These are phyloP conservation scores for Metschnikowia amazonensis DNA, from an alignment of 805 yeast species.

Conservation along the genomic window DNA sequence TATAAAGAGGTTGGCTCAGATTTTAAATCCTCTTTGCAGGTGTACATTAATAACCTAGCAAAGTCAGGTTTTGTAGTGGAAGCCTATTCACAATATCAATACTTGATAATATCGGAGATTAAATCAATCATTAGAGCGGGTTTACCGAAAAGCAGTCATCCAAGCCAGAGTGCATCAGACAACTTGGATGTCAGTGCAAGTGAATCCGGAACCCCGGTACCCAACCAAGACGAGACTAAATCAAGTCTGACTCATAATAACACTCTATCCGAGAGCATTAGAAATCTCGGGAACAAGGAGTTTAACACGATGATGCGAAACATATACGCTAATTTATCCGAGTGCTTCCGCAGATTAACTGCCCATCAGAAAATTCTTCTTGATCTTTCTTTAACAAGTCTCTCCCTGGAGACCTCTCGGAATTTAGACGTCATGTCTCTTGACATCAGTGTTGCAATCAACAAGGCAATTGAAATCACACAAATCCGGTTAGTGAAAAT, in stretches of 20 bases:
- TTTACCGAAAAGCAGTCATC: slow-evolving; percentile 9
- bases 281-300: slow-evolving; percentile 66
- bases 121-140: slow-evolving; percentile 60
- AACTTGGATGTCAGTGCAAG: slow-evolving; percentile 2
- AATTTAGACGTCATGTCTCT: slow-evolving; percentile 49
- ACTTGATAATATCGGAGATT: slow-evolving; percentile 62
- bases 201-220: slow-evolving; percentile 1
- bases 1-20: slow-evolving; percentile 37
- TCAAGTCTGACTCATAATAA: slow-evolving; percentile 3
- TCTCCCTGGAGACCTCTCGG: slow-evolving; percentile 22
- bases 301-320: slow-evolving; percentile 66
- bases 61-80: slow-evolving; percentile 57
- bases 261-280: slow-evolving; percentile 44
- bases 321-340: slow-evolving; percentile 62
- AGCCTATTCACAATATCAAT: slow-evolving; percentile 66
- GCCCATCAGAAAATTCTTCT: slow-evolving; percentile 76
- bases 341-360: slow-evolving; percentile 68
- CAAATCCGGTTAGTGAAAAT: slow-evolving; percentile 78
- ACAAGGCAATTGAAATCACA: slow-evolving; percentile 62
- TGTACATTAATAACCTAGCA: slow-evolving; percentile 52
- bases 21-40: slow-evolving; percentile 42
- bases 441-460: slow-evolving; percentile 64
- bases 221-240: slow-evolving; percentile 9
- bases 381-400: slow-evolving; percentile 52
- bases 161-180: neutral